These are phyloP conservation scores for Colletotrichum aenigma DNA, from an alignment of 2,329 filamentous ascomycete genomes.

Conservation along the genomic window DNA sequence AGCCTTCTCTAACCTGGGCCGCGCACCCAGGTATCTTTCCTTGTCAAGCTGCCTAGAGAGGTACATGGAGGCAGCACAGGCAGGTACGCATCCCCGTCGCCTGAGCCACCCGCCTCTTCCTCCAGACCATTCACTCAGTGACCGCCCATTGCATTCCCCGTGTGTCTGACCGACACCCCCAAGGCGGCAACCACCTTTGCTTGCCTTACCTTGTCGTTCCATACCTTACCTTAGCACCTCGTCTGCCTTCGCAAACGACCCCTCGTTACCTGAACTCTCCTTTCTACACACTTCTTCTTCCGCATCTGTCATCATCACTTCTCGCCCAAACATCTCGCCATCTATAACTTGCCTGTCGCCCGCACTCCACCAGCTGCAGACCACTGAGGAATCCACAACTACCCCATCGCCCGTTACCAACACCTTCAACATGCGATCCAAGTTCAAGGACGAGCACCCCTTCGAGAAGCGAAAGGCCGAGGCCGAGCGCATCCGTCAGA, in stretches of 20 bases:
- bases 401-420: constrained; percentile 24
- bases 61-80: neutral
- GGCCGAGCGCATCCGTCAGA: constrained; percentile 98
- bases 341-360: constrained; percentile 14
- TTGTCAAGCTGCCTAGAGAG: neutral
- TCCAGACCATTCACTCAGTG: constrained; percentile 11
- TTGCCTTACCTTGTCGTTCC: neutral
- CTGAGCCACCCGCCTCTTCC: constrained; percentile 2
- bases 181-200: constrained; percentile 21
- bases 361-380: constrained; percentile 6
- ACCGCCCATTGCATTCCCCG: constrained; percentile 22
- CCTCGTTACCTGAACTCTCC: constrained; percentile 18
- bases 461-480: constrained; percentile 99
- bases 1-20: neutral
- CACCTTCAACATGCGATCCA: constrained; percentile 84
- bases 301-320: constrained; percentile 18
- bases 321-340: constrained; percentile 2
- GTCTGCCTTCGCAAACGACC: constrained; percentile 21
- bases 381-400: constrained; percentile 18
- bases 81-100: neutral
- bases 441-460: constrained; percentile 99
- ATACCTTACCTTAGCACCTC: neutral
- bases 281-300: constrained; percentile 19
- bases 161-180: constrained; percentile 18
- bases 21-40: neutral